Percentiles rank a stretch among this genome's conserved stretches.
phyloP scores from a whole-genome alignment of 192 early-diverging fungal species.

The Backusella australiensis region DNA sequence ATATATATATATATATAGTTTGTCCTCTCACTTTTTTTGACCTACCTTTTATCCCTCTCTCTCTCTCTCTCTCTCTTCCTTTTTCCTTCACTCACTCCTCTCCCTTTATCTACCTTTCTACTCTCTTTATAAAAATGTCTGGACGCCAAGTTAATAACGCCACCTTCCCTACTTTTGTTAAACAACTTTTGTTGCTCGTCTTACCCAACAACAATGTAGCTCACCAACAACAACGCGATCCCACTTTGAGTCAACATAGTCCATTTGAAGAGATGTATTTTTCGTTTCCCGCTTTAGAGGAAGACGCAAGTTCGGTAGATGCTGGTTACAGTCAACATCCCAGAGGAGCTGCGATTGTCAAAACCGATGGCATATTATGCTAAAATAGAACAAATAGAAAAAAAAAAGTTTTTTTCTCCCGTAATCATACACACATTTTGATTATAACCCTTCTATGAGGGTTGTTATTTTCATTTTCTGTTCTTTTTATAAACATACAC shows the following conservation, averaged over 20 bases:
- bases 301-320: background rate
- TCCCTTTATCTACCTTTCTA: background rate
- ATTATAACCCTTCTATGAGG: background rate
- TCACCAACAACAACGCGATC: background rate
- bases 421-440: background rate
- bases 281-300: slow-evolving; percentile 14
- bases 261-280: slow-evolving; percentile 18
- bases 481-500: background rate
- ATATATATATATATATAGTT: slow-evolving; percentile 7
- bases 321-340: slow-evolving; percentile 8
- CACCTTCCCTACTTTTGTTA: slow-evolving; percentile 15
- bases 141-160: slow-evolving; percentile 1
- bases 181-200: slow-evolving; percentile 7
- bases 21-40: background rate
- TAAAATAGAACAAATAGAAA: background rate
- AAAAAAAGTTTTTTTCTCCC: background rate
- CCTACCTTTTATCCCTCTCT: background rate
- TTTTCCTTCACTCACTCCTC: background rate
- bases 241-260: background rate
- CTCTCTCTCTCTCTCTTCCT: background rate
- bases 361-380: slow-evolving; percentile 6
- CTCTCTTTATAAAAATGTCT: slow-evolving; percentile 5
- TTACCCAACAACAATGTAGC: slow-evolving; percentile 6
- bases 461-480: background rate
- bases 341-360: background rate